Base-by-base conservation (phyloP, 257 asterid species). In the Voacanga thouarsii region DNA sequence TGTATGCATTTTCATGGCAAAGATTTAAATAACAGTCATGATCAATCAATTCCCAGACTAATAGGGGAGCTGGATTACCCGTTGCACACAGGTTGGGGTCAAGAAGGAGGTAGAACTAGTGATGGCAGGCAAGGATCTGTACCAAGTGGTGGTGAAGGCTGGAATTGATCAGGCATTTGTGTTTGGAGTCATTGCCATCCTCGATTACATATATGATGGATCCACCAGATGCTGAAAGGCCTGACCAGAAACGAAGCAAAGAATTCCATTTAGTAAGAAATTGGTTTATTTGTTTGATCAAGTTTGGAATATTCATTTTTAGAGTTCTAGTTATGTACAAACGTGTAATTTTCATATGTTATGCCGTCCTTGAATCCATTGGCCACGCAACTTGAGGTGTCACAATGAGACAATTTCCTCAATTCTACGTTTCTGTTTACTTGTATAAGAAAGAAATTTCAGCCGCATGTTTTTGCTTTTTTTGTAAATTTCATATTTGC, bases 91-190 rank as follows among this genome's bases (percentile, higher is more conserved):
- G 98, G 86, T 94, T 49, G 96, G 97, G n/a, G 85, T 85, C 7
- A 77, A 72, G 75, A 71, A 82, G 80, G 96, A 89, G 87, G 18
- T 87, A 47, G 80, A 87, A 73, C 73, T 77, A 59, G 80, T 87
- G 77, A 85, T 88, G 90, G 66, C 76, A 75, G 74, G 87, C 82
- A 87, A 84, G 67, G 98, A 94, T 72, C 43, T 92, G 67, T 94
- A 94, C 84, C 81, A 83, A 59, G 96, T 94, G 28, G 86, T 77
- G 15, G 81, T 92, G 80, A 94, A 91, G 81, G 86, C 93, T 0
- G 98, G 97, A 66, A 85, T 89, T 21, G 98, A 94, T 82, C 94
- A 94, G 78, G 98, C 93, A 1, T 94, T 94, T 83, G 89, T 92
- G 57, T 82, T 90, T 30, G 98, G 98, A 78, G 93, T 94, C 5